A percentile compares a stretch with the other conserved stretches of the same genome.
Conservation (phyloP, 2,329 filamentous ascomycete genomes). For the Hypoxylon sp. region DNA sequence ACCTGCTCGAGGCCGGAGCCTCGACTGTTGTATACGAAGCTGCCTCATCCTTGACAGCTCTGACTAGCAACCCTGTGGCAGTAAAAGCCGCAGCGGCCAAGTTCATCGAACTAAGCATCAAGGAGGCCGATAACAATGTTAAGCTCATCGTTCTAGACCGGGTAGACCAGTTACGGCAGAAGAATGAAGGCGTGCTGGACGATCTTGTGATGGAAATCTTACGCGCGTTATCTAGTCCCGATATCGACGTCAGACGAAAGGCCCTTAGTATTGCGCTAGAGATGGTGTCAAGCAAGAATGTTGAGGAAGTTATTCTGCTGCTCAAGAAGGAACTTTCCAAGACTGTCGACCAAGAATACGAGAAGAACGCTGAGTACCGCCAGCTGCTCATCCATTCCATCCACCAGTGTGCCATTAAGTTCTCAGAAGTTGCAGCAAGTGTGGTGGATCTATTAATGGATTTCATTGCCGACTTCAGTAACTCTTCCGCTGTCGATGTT, state of each 20-base stretch:
- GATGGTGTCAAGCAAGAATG: slow-evolving; percentile 99
- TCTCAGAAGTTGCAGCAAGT: slow-evolving; percentile 96
- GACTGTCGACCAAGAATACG: slow-evolving; percentile 98
- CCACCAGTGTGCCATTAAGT: slow-evolving; percentile 98
- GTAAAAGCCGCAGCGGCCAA: slow-evolving; percentile 97
- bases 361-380: slow-evolving; percentile 97
- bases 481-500: slow-evolving; percentile 94
- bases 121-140: slow-evolving; percentile 98
- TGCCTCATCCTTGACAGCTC: slow-evolving; percentile 90
- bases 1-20: slow-evolving; percentile 91
- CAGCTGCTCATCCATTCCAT: slow-evolving; percentile 97
- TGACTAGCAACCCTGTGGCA: slow-evolving; percentile 96
- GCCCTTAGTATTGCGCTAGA: slow-evolving; percentile 91
- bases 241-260: slow-evolving; percentile 95
- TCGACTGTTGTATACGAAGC: slow-evolving; percentile 98
- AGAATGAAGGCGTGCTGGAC: slow-evolving; percentile 92
- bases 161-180: slow-evolving; percentile 87
- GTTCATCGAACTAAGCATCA: slow-evolving; percentile 97
- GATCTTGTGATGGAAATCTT: slow-evolving; percentile 98
- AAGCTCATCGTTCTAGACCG: slow-evolving; percentile 98
- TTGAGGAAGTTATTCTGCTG: slow-evolving; percentile 95
- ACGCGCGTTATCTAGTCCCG: slow-evolving; percentile 92
- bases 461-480: slow-evolving; percentile 98
- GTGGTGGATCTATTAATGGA: slow-evolving; percentile 99
- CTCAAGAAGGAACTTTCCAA: slow-evolving; percentile 98